Percentiles rank a stretch among this genome's conserved stretches.
Conservation (phyloP, 2,329 filamentous ascomycete genomes). For the Alternaria conjuncta region DNA sequence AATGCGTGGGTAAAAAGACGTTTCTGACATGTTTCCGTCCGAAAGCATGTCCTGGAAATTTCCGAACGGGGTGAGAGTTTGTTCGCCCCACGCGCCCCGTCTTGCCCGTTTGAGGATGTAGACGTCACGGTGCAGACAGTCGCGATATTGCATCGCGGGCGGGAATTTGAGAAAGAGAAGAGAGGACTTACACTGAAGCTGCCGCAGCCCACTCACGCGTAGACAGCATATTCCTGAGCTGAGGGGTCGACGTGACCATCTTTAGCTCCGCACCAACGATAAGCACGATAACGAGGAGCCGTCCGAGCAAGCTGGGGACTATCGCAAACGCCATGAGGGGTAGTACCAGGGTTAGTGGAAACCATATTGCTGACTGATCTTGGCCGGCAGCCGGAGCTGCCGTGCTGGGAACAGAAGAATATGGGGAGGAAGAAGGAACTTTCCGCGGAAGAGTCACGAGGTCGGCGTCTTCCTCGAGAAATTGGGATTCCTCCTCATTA, state of each 20-base stretch:
- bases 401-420: conserved; percentile 4
- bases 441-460: conserved; percentile 54
- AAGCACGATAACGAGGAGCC: conserved; percentile 49
- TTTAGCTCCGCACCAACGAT: conserved; percentile 47
- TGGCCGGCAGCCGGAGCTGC: conserved; percentile 17
- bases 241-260: conserved; percentile 42
- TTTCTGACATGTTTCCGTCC: neutral
- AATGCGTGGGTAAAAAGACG: conserved; percentile 10
- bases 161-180: conserved; percentile 4
- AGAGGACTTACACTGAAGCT: conserved; percentile 48
- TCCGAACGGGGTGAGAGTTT: neutral
- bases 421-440: conserved; percentile 1
- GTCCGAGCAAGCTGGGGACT: conserved; percentile 51
- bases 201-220: conserved; percentile 49
- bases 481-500: conserved; percentile 64
- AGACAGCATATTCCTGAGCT: conserved; percentile 46
- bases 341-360: conserved; percentile 49
- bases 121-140: neutral
- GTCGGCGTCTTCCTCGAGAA: conserved; percentile 63
- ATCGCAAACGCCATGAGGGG: conserved; percentile 53
- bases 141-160: neutral
- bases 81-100: neutral
- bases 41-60: neutral
- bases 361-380: conserved; percentile 35
- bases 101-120: neutral